A percentile compares a stretch with the other conserved stretches of the same genome.
Evolutionary conservation across 2,329 filamentous ascomycete species (phyloP).

Genomic region (Xylaria sp.): DNA sequence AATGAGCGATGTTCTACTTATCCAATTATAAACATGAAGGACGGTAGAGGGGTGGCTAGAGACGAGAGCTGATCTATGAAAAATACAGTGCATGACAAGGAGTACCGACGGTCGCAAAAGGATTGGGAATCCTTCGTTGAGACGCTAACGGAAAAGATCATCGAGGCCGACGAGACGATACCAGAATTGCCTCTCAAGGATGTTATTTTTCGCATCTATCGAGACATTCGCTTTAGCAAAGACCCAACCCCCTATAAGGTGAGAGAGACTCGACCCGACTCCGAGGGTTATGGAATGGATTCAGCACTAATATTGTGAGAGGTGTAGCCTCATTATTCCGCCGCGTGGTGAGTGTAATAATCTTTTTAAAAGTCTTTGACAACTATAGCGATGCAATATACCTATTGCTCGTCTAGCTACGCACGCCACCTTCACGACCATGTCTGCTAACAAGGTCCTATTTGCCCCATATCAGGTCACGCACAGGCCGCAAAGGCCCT

Average conservation of each 20-base stretch:
- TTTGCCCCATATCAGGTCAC: conserved; percentile 64
- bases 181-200: conserved; percentile 89
- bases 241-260: conserved; percentile 92
- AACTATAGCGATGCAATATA: neutral
- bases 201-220: conserved; percentile 86
- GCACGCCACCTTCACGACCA: conserved; percentile 3
- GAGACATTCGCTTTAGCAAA: conserved; percentile 85
- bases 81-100: conserved; percentile 76
- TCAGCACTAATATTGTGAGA: conserved; percentile 6
- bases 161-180: conserved; percentile 80
- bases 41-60: neutral
- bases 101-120: conserved; percentile 80
- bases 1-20: neutral
- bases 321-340: conserved; percentile 79
- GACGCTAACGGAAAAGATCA: conserved; percentile 74
- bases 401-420: neutral
- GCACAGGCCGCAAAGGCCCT: conserved; percentile 86
- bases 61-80: neutral
- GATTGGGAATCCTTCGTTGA: conserved; percentile 87
- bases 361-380: neutral
- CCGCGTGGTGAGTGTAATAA: conserved; percentile 70
- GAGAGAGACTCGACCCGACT: conserved; percentile 42
- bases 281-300: neutral
- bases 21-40: neutral
- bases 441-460: conserved; percentile 40